phyloP scores from a whole-genome alignment of 495 filamentous ascomycete species.

The Xylaria curta region DNA sequence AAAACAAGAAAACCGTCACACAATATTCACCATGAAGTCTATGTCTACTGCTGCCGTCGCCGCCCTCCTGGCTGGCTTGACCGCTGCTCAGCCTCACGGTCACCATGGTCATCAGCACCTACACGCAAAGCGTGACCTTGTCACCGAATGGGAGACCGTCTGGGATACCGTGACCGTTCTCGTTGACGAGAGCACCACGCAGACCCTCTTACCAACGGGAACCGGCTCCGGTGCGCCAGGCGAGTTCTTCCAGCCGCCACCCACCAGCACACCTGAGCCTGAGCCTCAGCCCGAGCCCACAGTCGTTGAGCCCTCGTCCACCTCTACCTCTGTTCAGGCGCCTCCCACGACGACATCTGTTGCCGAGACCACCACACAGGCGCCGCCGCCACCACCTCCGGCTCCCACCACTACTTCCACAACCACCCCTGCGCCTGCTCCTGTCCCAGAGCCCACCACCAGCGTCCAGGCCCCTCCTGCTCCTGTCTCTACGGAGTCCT shows the following conservation, averaged over 20 bases:
- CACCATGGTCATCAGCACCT: conserved; percentile 46
- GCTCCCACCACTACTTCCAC: conserved; percentile 28
- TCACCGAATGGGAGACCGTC: conserved; percentile 56
- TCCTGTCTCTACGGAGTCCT: conserved; percentile 26
- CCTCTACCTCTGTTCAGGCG: not conserved
- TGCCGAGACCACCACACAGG: conserved; percentile 5
- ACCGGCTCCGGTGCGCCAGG: conserved; percentile 38
- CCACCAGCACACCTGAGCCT: conserved; percentile 22
- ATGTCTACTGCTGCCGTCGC: conserved; percentile 43
- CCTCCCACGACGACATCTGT: conserved; percentile 9
- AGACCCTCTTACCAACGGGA: conserved; percentile 43
- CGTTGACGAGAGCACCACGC: conserved; percentile 50
- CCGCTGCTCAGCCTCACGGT: conserved; percentile 51
- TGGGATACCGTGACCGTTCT: conserved; percentile 55
- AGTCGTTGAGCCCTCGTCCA: conserved; percentile 4
- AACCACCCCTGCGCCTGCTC: conserved; percentile 16
- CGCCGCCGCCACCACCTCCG: conserved; percentile 25
- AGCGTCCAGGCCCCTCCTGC: conserved; percentile 21
- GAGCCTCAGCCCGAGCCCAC: not conserved
- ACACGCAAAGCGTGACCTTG: conserved; percentile 49
- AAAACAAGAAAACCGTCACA: not conserved
- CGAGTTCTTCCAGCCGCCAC: conserved; percentile 49
- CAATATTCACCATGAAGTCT: conserved; percentile 55
- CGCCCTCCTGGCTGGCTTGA: conserved; percentile 51
- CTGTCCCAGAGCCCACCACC: conserved; percentile 19